Percentiles rank a stretch among this genome's conserved stretches.
These are phyloP conservation scores for Aspergillus clavatus DNA, from an alignment of 2,329 filamentous ascomycete genomes.

Conservation along the genomic window DNA sequence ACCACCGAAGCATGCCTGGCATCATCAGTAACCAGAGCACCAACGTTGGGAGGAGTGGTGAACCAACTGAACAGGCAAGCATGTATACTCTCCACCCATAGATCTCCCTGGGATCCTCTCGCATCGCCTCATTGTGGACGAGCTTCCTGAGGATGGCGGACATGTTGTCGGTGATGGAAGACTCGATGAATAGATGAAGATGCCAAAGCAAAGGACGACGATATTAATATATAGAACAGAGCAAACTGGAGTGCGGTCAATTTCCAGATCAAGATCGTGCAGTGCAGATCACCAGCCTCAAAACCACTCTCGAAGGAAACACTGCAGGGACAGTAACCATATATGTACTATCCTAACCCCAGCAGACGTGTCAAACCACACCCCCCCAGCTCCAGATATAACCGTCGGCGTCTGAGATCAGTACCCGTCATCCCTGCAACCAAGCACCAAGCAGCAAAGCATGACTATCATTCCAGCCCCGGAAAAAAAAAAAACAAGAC, in stretches of 20 bases:
- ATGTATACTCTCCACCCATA: slow-evolving; percentile 66
- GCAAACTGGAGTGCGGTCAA: neutral
- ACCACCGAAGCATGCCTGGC: slow-evolving; percentile 61
- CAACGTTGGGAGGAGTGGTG: too few species aligned
- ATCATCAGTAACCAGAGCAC: slow-evolving; percentile 7
- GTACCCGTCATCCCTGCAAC: neutral
- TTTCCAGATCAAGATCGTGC: neutral
- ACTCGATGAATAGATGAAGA: neutral
- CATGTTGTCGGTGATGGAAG: slow-evolving; percentile 29
- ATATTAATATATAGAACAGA: neutral
- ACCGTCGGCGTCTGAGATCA: neutral
- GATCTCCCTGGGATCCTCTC: slow-evolving; percentile 60
- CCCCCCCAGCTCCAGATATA: neutral
- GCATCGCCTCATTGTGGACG: slow-evolving; percentile 68
- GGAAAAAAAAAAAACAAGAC: slow-evolving; percentile 5
- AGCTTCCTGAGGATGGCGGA: slow-evolving; percentile 49
- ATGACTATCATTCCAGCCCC: neutral
- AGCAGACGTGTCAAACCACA: neutral
- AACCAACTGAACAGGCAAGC: slow-evolving; percentile 54
- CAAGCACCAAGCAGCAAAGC: neutral
- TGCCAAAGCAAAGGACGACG: neutral
- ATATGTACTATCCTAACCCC: neutral
- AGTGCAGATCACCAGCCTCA: neutral
- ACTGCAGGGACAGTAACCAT: neutral
- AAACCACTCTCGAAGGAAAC: neutral